Evolutionary conservation across 2,329 filamentous ascomycete species (phyloP).

Genomic region (Verticillium isaacii): DNA sequence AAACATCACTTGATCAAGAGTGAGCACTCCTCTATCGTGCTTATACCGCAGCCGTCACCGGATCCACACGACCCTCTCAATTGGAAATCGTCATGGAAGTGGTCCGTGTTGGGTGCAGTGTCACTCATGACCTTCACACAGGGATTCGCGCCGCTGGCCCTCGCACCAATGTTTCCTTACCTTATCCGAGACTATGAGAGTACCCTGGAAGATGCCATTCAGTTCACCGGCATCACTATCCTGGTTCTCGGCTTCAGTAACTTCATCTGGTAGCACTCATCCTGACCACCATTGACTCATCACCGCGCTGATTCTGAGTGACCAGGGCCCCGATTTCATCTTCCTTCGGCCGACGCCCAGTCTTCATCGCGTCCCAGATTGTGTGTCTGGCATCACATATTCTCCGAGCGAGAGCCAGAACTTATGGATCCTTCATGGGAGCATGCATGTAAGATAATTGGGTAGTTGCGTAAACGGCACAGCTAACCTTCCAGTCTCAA

Average conservation of each 20-base stretch:
- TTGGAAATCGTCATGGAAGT: conserved; percentile 43
- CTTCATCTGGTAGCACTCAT: conserved; percentile 38
- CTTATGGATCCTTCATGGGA: conserved; percentile 60
- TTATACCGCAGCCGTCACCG: conserved; percentile 42
- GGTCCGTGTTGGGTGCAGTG: conserved; percentile 23
- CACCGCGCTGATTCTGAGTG: not conserved
- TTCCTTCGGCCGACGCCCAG: conserved; percentile 40
- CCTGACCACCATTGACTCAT: too few relatives aligned
- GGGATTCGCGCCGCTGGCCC: conserved; percentile 35
- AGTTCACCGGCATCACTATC: conserved; percentile 43
- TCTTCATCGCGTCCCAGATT: conserved; percentile 37
- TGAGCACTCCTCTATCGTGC: conserved; percentile 36
- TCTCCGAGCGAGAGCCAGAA: conserved; percentile 50
- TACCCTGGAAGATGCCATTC: conserved; percentile 43
- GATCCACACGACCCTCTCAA: conserved; percentile 44
- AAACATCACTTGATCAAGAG: conserved; percentile 59
- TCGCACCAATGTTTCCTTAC: conserved; percentile 52
- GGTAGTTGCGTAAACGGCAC: too few relatives aligned
- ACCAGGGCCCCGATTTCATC: conserved; percentile 35
- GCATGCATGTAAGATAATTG: conserved; percentile 37
- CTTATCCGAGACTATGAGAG: conserved; percentile 51
- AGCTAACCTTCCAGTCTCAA: conserved; percentile 33
- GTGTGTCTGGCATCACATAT: conserved; percentile 39
- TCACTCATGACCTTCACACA: conserved; percentile 34
- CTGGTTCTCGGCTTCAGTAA: conserved; percentile 44